Percentiles rank a stretch among this genome's conserved stretches.
Evolutionary conservation across 176 grass and related monocot species (phyloP).

Genomic region (Olyra latifolia): DNA sequence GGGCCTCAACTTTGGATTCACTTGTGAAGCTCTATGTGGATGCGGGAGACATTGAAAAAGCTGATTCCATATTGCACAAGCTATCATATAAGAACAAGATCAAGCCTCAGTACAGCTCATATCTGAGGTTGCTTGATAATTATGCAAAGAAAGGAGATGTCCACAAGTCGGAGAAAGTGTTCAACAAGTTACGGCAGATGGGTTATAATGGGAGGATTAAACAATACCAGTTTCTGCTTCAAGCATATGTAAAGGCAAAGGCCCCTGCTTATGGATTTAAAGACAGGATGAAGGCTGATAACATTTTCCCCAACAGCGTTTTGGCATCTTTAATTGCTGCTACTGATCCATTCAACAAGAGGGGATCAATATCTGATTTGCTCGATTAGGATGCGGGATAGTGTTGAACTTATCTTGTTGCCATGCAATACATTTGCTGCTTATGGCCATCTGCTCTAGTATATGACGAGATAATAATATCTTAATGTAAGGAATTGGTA

Average conservation of each 20-base stretch:
- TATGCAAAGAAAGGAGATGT: slow-evolving; percentile 69
- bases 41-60: slow-evolving; percentile 61
- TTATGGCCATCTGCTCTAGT: slow-evolving; percentile 35
- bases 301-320: slow-evolving; percentile 57
- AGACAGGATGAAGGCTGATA: slow-evolving; percentile 88
- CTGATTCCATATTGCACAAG: slow-evolving; percentile 57
- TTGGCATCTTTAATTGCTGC: slow-evolving; percentile 45
- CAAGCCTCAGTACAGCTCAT: slow-evolving; percentile 54
- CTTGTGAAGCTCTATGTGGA: slow-evolving; percentile 61
- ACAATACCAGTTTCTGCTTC: slow-evolving; percentile 69
- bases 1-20: slow-evolving; percentile 38
- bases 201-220: slow-evolving; percentile 63
- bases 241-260: slow-evolving; percentile 66
- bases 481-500: slow-evolving; percentile 37
- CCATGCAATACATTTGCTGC: slow-evolving; percentile 32
- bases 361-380: slow-evolving; percentile 51
- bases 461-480: slow-evolving; percentile 46
- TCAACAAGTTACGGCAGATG: slow-evolving; percentile 50
- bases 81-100: slow-evolving; percentile 28
- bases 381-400: slow-evolving; percentile 41
- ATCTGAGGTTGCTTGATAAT: slow-evolving; percentile 51
- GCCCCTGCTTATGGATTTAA: slow-evolving; percentile 69
- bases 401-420: not conserved
- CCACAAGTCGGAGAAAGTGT: slow-evolving; percentile 69
- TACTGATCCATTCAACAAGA: slow-evolving; percentile 61